Evolutionary conservation across 306 rosid genomes (phyloP).

Genomic region (Corylus avellana): DNA sequence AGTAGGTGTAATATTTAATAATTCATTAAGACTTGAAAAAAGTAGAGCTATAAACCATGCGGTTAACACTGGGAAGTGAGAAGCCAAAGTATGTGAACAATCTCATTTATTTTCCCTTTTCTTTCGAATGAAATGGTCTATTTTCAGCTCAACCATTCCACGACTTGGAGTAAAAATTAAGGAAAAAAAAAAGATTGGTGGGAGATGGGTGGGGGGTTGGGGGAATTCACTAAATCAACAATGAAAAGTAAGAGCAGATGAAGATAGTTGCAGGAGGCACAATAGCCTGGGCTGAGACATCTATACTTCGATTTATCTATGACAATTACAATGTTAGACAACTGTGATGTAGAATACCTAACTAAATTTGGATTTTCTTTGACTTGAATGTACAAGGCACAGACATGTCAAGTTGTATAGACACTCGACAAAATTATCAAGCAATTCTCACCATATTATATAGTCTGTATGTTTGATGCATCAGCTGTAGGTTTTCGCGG

Average conservation of each 20-base stretch:
- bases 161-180: neutral
- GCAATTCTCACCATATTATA: slow-evolving; percentile 33
- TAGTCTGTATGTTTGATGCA: slow-evolving; percentile 21
- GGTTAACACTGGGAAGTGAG: neutral
- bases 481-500: slow-evolving; percentile 23
- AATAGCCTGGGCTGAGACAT: neutral
- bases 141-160: neutral
- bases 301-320: neutral
- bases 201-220: too few relatives aligned
- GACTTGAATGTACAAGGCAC: slow-evolving; percentile 39
- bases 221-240: neutral
- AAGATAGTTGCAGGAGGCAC: neutral
- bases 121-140: neutral
- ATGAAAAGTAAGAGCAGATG: neutral
- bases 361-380: slow-evolving; percentile 30
- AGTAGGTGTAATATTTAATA: too few relatives aligned
- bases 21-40: neutral
- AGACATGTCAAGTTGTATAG: slow-evolving; percentile 13
- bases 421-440: slow-evolving; percentile 14
- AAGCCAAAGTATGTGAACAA: neutral
- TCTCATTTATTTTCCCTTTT: neutral
- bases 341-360: slow-evolving; percentile 20
- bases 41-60: neutral
- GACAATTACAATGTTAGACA: slow-evolving; percentile 16
- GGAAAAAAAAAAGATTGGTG: neutral